Evolutionary conservation across 805 yeast species (phyloP), one percentile per base, ranked within the genome.

Genomic region (Metschnikowia bowlesiae): DNA sequence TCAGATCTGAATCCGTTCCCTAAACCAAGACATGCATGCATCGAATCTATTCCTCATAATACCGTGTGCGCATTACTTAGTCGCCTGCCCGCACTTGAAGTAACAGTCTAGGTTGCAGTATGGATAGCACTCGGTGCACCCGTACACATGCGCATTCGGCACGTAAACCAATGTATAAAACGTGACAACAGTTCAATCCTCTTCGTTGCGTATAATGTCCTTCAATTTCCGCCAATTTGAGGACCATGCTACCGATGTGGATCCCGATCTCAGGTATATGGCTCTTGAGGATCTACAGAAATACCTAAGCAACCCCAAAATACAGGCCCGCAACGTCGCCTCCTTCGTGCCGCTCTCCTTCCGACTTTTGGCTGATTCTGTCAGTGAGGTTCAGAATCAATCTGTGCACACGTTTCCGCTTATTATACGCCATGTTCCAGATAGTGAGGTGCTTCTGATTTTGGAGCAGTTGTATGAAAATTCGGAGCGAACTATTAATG

Each of bases 201-300:
- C 10, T 6, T 11, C 18, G 31, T 14, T 16, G 36, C 36, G 18
- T 30, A n/a, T n/a, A 29, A 54, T 53, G 48, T 22, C 55, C 8
- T 56, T 66, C 56, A 70, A 65, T 49, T 53, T 69, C 47, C 59
- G 61, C 36, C 49, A 61, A 11, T 59, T 73, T 45, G 67, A 62
- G 49, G 78, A 75, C 37, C 74, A 75, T 55, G 79, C 83, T 11
- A 71, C 71, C 39, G 87, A 84, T 56, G 84, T 83, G 2, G 96
- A 89, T 59, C 86, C 94, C 3, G 96, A 89, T 62, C 70, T 86
- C 56, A 72, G 96, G 63, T 89, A 83, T 68, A 89, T 89, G 96
- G 95, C 91, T 2, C 70, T 89, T 49, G 85, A 80, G 57, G 96
- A 89, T 61, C 74, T 87, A 58, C 80, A 78, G 57, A 44, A 44